These are phyloP conservation scores for Balakata baccata DNA, from an alignment of 345 rosid genomes.

Conservation along the genomic window DNA sequence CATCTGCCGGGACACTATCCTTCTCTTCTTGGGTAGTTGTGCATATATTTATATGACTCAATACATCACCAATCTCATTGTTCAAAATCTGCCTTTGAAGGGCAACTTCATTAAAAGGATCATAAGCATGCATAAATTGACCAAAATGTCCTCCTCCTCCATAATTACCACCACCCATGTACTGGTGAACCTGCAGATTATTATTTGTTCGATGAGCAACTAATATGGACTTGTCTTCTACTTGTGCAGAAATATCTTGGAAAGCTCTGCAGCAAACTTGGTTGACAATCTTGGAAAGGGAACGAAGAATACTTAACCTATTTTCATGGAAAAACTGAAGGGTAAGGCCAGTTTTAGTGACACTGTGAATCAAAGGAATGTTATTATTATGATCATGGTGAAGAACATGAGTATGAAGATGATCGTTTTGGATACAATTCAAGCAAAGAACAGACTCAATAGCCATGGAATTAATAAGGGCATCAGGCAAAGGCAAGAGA, in stretches of 20 bases:
- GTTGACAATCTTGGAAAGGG: constrained; percentile 26
- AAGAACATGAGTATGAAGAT: background rate
- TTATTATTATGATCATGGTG: background rate
- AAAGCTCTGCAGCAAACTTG: constrained; percentile 52
- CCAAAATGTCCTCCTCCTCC: background rate
- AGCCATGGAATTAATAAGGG: constrained; percentile 33
- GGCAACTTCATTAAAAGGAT: background rate
- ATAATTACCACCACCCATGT: no score
- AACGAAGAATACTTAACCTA: constrained; percentile 23
- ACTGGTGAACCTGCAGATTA: no score
- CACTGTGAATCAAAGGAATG: constrained; percentile 26
- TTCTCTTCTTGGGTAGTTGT: background rate
- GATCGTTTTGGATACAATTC: constrained; percentile 32
- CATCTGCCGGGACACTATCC: constrained; percentile 26
- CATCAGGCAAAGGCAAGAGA: constrained; percentile 32
- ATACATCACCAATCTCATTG: constrained; percentile 15
- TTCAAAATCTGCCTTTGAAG: constrained; percentile 11
- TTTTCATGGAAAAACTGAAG: constrained; percentile 37
- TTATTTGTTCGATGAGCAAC: no score
- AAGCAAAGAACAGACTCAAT: constrained; percentile 54
- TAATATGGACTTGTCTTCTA: background rate
- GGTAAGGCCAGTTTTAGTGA: constrained; percentile 28
- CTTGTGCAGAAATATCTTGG: constrained; percentile 33
- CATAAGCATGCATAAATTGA: background rate
- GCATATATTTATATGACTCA: background rate